Conservation (phyloP, 1,139 yeast genomes). For the Wickerhamomyces sp. region DNA sequence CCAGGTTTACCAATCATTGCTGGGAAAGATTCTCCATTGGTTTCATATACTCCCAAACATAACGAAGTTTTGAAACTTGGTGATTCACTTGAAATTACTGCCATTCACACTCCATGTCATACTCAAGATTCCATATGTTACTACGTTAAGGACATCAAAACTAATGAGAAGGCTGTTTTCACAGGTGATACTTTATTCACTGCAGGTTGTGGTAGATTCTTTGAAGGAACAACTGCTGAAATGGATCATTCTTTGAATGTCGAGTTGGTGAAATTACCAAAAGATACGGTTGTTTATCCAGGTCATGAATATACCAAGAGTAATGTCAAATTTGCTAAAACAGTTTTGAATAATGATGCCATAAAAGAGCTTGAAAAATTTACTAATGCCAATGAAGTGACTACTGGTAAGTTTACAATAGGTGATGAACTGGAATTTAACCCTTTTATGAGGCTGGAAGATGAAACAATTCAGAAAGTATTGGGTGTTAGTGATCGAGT, state of each 20-base stretch:
- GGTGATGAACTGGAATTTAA: conserved; percentile 77
- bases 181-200: conserved; percentile 94
- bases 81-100: conserved; percentile 57
- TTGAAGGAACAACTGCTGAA: conserved; percentile 81
- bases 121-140: conserved; percentile 95
- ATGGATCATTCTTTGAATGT: conserved; percentile 70
- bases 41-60: conserved; percentile 63
- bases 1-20: conserved; percentile 64
- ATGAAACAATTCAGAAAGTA: conserved; percentile 48
- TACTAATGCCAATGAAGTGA: conserved; percentile 51
- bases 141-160: conserved; percentile 56
- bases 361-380: conserved; percentile 50
- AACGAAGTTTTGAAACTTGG: conserved; percentile 63
- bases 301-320: conserved; percentile 94
- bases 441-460: conserved; percentile 81
- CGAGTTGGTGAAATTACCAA: conserved; percentile 56
- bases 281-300: conserved; percentile 71
- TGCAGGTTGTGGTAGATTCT: conserved; percentile 95
- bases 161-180: conserved; percentile 70
- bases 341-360: conserved; percentile 52
- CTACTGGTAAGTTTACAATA: conserved; percentile 83
- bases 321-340: conserved; percentile 70
- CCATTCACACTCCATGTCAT: conserved; percentile 95
- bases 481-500: conserved; percentile 46
- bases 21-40: conserved; percentile 74